phyloP scores from a whole-genome alignment of 805 yeast genomes.

The Metschnikowia noctiluminum region DNA sequence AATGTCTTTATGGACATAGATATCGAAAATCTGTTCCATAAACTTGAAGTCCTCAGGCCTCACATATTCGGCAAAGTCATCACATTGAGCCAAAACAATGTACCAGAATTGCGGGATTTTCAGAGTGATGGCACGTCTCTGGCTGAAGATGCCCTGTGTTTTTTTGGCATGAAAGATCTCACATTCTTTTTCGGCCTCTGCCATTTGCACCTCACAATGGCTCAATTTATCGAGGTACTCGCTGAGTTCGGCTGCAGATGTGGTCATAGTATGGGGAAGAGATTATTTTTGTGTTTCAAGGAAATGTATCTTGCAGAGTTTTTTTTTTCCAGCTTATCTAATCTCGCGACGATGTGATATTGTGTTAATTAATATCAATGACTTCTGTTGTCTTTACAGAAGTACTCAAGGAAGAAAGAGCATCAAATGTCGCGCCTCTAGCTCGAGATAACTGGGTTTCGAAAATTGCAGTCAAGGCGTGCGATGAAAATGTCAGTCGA shows the following conservation, averaged over 20 bases:
- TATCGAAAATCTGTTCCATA: constrained; percentile 61
- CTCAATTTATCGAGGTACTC: constrained; percentile 44
- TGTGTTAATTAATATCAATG: no score
- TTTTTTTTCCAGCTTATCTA: no score
- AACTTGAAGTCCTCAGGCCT: constrained; percentile 73
- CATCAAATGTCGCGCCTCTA: no score
- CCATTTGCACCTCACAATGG: constrained; percentile 55
- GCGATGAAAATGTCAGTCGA: no score
- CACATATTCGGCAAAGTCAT: constrained; percentile 79
- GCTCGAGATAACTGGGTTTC: no score
- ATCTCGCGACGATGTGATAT: no score
- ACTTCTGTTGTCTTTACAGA: no score
- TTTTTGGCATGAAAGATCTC: constrained; percentile 51
- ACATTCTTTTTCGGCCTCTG: constrained; percentile 56
- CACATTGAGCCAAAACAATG: constrained; percentile 75
- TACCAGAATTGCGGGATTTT: constrained; percentile 83
- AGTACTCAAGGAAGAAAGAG: no score
- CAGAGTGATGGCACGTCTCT: constrained; percentile 51
- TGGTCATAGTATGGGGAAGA: constrained; percentile 2
- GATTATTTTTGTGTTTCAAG: background rate
- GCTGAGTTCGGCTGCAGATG: constrained; percentile 21
- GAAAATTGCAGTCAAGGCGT: no score
- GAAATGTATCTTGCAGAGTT: background rate
- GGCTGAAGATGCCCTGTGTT: constrained; percentile 54
- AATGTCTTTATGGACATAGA: constrained; percentile 55